Base-by-base conservation (phyloP, 1,284 basidiomycete genomes). In the Ustilago shanxiensis region DNA sequence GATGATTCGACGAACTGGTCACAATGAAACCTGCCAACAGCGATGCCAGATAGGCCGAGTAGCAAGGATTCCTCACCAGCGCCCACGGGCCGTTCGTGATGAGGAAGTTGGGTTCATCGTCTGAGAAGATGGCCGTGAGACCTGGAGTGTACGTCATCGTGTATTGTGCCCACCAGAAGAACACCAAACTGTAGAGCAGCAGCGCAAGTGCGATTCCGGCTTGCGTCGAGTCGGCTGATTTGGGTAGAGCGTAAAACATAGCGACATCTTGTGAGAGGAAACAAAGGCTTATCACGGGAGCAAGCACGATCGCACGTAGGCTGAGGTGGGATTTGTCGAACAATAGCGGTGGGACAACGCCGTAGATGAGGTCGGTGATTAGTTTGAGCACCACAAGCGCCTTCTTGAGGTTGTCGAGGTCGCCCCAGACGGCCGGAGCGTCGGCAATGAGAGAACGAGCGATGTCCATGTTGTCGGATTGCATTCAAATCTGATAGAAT, bases 81-180 rank as follows among this genome's bases (percentile, higher is more conserved):
- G 73, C 67, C 68, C 68, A 76, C 0, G 73, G 68, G 1, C 73
- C 73, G 1, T 41, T 57, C 0, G 60, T 71, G 57, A 76, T 71
- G 31, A 76, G 61, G 24, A 67, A 67, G 11, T 59, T 60, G 22
- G 73, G 73, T n/a, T 64, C 68, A 33, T 76, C 73, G 11, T 50
- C 16, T 39, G 63, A 66, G 56, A 76, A 76, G 6, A 60, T 60
- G 13, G 39, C 73, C 0, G 68, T 63, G 44, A 76, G 68, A 29
- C 60, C 61, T 0, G 65, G 39, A 7, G 52, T 64, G 10, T 20
- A 14, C 18, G 24, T 49, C 58, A 71, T 70, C n/a, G 68, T 71
- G 50, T 71, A 76, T 37, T 71, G 73, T 11, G 73, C 64, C 73
- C 73, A 76, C 62, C 62, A 67, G 55, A 76, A 76, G 50, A 76